Evolutionary conservation across 495 filamentous ascomycete genomes (phyloP).

Genomic region (Hypoxylon crocopeplum): DNA sequence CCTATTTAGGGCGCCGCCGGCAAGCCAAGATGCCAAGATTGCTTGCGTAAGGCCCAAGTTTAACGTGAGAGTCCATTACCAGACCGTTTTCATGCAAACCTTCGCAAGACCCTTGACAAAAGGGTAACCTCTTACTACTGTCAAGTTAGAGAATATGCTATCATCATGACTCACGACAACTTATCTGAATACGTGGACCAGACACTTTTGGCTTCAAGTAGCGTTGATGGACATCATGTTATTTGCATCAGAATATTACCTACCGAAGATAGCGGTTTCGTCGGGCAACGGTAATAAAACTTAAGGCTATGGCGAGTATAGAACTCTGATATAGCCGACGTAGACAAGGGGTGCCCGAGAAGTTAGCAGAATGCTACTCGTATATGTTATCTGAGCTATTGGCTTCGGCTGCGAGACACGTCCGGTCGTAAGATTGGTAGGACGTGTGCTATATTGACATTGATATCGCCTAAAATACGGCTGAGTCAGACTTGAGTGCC

Average conservation of each 20-base stretch:
- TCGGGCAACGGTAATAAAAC: too few relatives aligned
- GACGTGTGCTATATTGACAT: slow-evolving; percentile 4
- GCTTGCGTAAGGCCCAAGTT: not conserved
- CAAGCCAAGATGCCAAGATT: slow-evolving; percentile 13
- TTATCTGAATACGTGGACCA: too few relatives aligned
- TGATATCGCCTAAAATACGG: slow-evolving; percentile 1
- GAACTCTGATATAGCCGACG: too few relatives aligned
- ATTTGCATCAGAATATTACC: too few relatives aligned
- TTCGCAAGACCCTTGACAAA: too few relatives aligned
- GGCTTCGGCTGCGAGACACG: not conserved
- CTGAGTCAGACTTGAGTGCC: slow-evolving; percentile 17
- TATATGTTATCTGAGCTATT: not conserved
- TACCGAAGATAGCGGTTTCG: too few relatives aligned
- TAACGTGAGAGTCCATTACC: not conserved
- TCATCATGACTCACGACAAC: too few relatives aligned
- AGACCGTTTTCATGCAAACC: slow-evolving; percentile 3
- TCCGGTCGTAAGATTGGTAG: not conserved
- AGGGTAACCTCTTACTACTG: too few relatives aligned
- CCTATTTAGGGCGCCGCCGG: not conserved
- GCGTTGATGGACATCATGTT: too few relatives aligned
- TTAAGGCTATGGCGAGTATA: too few relatives aligned
- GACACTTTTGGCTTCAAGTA: too few relatives aligned
- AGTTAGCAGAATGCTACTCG: not conserved
- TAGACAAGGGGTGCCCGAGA: not conserved
- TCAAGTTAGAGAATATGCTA: too few relatives aligned